Conservation (phyloP, 208 protist genomes). For the Trypanosoma platydactyli region DNA sequence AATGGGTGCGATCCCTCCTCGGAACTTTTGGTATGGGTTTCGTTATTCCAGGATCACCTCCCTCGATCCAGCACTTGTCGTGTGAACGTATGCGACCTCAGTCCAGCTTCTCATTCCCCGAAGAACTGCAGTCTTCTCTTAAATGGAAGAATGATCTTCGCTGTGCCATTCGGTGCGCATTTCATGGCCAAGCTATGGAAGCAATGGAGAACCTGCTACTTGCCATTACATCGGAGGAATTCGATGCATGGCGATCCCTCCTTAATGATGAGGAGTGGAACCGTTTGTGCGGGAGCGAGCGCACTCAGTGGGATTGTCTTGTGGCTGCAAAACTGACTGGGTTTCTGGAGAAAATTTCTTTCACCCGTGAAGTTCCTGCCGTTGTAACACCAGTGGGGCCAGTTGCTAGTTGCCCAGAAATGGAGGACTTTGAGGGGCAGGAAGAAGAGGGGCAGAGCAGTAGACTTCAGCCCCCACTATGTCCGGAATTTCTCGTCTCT, state of each 20-base stretch:
- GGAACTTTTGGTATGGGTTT: too few species aligned
- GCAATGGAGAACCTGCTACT: slow-evolving; percentile 22
- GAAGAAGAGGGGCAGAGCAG: neutral
- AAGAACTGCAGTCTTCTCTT: neutral
- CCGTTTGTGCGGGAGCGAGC: neutral
- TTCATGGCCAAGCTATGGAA: neutral
- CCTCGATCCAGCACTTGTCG: too few species aligned
- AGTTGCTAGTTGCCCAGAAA: neutral
- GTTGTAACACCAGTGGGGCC: too few species aligned
- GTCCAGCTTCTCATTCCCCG: too few species aligned
- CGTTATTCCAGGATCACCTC: too few species aligned
- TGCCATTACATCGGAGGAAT: slow-evolving; percentile 20
- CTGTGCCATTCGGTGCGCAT: slow-evolving; percentile 13
- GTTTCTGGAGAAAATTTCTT: neutral
- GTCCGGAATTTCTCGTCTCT: neutral
- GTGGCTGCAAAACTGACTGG: slow-evolving; percentile 9
- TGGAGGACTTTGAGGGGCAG: too few species aligned
- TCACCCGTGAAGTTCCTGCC: neutral
- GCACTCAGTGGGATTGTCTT: slow-evolving; percentile 19
- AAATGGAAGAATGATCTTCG: neutral
- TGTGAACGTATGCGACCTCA: too few species aligned
- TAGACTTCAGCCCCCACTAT: neutral
- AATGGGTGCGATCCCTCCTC: too few species aligned
- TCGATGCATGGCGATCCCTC: slow-evolving; percentile 19
- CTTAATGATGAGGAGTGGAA: slow-evolving; percentile 21